Percentiles rank a stretch among this genome's conserved stretches.
Conservation (phyloP, 768 basidiomycete genomes). For the Psilocybe tampanensis region DNA sequence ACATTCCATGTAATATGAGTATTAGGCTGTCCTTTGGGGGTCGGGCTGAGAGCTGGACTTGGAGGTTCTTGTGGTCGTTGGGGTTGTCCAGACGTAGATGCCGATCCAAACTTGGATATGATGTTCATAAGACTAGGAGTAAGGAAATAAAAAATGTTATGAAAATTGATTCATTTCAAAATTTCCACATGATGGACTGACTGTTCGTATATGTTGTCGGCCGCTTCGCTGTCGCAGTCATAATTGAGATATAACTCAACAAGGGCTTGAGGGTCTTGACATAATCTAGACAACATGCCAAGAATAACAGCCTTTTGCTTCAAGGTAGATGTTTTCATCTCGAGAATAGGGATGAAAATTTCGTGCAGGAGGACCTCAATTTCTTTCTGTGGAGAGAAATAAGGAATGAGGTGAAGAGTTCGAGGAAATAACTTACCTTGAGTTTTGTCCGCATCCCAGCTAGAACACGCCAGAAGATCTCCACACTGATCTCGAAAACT, state of each 20-base stretch:
- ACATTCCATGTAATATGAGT: conserved; percentile 63
- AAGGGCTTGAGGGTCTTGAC: conserved; percentile 95
- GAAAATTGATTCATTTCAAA: background rate
- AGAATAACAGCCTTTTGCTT: conserved; percentile 95
- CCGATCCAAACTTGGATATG: conserved; percentile 86
- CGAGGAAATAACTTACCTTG: conserved; percentile 60
- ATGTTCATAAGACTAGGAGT: conserved; percentile 84
- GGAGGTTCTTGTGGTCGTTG: conserved; percentile 57
- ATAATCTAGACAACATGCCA: conserved; percentile 83
- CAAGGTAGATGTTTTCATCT: conserved; percentile 95
- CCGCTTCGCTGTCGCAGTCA: conserved; percentile 94
- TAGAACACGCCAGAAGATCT: conserved; percentile 98
- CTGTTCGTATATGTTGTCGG: conserved; percentile 98
- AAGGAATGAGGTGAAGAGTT: conserved; percentile 5
- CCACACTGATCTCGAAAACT: conserved; percentile 97
- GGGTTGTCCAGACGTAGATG: conserved; percentile 47
- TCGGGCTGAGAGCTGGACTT: conserved; percentile 62
- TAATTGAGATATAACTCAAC: conserved; percentile 99
- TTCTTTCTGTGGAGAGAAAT: conserved; percentile 73
- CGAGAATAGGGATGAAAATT: conserved; percentile 97
- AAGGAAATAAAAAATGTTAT: conserved; percentile 3
- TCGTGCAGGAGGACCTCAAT: conserved; percentile 98
- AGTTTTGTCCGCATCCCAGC: conserved; percentile 93
- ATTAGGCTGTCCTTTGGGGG: conserved; percentile 43
- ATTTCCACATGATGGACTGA: conserved; percentile 37